These are phyloP conservation scores for Globisporangium ultimum DNA, from an alignment of 352 stramenopile species.

Conservation along the genomic window DNA sequence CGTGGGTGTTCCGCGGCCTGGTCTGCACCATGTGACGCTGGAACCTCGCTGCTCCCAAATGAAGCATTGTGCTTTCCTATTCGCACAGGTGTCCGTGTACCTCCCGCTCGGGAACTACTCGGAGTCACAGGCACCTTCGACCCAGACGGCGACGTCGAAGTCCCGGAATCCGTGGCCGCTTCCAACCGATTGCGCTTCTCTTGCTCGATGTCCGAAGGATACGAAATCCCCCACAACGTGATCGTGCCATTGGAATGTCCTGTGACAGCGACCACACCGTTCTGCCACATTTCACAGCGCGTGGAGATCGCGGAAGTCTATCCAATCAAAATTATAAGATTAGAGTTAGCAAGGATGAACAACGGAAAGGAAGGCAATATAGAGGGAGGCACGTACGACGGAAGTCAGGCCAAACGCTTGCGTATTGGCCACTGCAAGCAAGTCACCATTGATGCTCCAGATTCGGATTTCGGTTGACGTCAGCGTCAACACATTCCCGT, in stretches of 20 bases:
- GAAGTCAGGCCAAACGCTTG: slow-evolving; percentile 36
- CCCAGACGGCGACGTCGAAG: not conserved
- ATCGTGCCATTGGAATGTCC: slow-evolving; percentile 74
- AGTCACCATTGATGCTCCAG: slow-evolving; percentile 80
- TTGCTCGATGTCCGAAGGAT: slow-evolving; percentile 46
- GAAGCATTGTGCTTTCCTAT: slow-evolving; percentile 4
- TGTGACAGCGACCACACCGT: slow-evolving; percentile 59
- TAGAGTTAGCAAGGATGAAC: not conserved
- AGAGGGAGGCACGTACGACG: slow-evolving; percentile 37
- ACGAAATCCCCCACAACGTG: slow-evolving; percentile 61
- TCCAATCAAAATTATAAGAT: slow-evolving; percentile 4
- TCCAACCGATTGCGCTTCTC: slow-evolving; percentile 18
- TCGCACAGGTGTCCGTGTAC: slow-evolving; percentile 7
- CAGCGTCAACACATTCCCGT: slow-evolving; percentile 56
- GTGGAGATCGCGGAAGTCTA: slow-evolving; percentile 61
- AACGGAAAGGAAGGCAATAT: not conserved
- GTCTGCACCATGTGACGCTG: slow-evolving; percentile 10
- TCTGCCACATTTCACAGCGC: slow-evolving; percentile 72
- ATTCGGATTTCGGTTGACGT: slow-evolving; percentile 51
- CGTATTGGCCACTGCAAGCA: slow-evolving; percentile 49
- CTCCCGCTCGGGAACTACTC: slow-evolving; percentile 8
- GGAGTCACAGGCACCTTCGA: not conserved
- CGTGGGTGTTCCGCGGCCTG: not conserved
- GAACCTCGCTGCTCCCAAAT: slow-evolving; percentile 1
- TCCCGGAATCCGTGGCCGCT: slow-evolving; percentile 4